These are phyloP conservation scores for Mycena sp. DNA, from an alignment of 1,284 basidiomycete genomes.

Conservation along the genomic window DNA sequence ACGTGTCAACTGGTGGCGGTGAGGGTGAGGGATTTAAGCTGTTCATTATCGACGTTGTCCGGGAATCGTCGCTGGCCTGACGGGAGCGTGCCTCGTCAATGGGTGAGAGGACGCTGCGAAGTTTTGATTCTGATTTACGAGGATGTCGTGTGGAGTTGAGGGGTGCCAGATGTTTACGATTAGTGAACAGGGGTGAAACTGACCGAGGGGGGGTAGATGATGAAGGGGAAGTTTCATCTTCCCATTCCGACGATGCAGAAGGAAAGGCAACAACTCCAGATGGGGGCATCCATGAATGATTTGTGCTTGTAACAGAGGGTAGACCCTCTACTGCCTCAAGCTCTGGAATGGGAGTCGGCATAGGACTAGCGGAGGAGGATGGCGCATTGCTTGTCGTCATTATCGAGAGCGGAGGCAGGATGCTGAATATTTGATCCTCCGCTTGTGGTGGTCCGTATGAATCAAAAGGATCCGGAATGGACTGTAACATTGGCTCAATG, in stretches of 20 bases:
- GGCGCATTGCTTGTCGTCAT: slow-evolving; percentile 61
- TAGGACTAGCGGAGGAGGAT: slow-evolving; percentile 59
- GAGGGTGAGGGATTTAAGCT: slow-evolving; percentile 29
- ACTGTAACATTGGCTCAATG: slow-evolving; percentile 90
- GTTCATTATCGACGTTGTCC: slow-evolving; percentile 26
- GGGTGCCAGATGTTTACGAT: slow-evolving; percentile 62
- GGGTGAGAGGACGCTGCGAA: slow-evolving; percentile 69
- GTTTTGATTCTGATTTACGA: slow-evolving; percentile 72
- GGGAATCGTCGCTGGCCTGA: slow-evolving; percentile 41
- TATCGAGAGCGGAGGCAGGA: slow-evolving; percentile 85
- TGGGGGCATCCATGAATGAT: slow-evolving; percentile 45
- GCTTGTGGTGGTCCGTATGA: slow-evolving; percentile 89
- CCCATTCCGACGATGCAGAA: slow-evolving; percentile 61
- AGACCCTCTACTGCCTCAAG: slow-evolving; percentile 43
- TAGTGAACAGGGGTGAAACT: slow-evolving; percentile 50
- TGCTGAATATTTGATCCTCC: slow-evolving; percentile 93
- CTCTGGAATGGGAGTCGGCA: slow-evolving; percentile 55
- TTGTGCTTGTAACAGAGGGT: slow-evolving; percentile 42
- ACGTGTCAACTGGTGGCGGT: slow-evolving; percentile 27
- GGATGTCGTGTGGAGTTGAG: slow-evolving; percentile 44
- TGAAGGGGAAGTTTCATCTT: slow-evolving; percentile 52
- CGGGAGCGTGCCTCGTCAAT: slow-evolving; percentile 65
- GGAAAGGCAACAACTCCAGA: slow-evolving; percentile 49
- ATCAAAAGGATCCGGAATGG: slow-evolving; percentile 93
- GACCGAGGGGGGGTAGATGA: slow-evolving; percentile 56